Conservation (phyloP, 345 rosid genomes). For the Clarkia xantiana region DNA sequence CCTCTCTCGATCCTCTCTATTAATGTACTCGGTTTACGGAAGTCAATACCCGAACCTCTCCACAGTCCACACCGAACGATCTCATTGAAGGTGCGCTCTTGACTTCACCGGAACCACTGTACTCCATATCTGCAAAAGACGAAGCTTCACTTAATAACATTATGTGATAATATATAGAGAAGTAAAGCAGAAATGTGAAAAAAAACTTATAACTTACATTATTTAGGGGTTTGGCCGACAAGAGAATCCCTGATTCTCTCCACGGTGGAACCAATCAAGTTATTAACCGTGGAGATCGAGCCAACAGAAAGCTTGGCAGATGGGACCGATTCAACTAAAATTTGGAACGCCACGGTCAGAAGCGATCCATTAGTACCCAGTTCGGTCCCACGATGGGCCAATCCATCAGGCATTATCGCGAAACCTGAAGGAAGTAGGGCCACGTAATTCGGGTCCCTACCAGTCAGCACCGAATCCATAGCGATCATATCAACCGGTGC, state of each 20-base stretch:
- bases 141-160: too few relatives aligned
- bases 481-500: conserved; percentile 36
- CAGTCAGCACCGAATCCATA: conserved; percentile 34
- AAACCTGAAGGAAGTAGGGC: conserved; percentile 81
- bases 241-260: conserved; percentile 57
- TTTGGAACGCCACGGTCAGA: conserved; percentile 72
- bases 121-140: too few relatives aligned
- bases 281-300: conserved; percentile 66
- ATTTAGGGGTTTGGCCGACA: too few relatives aligned
- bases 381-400: conserved; percentile 11
- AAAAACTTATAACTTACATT: too few relatives aligned
- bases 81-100: conserved; percentile 37
- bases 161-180: too few relatives aligned
- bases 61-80: conserved; percentile 5
- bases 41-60: conserved; percentile 69
- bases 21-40: conserved; percentile 9
- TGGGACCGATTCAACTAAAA: conserved; percentile 63
- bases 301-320: conserved; percentile 74
- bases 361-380: conserved; percentile 43
- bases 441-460: conserved; percentile 60
- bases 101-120: conserved; percentile 21
- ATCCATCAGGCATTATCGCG: conserved; percentile 55
- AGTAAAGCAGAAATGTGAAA: too few relatives aligned
- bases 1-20: too few relatives aligned
- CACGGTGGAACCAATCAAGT: conserved; percentile 59